phyloP scores from a whole-genome alignment of 208 protist genomes.

The Trypanosoma congolense region DNA sequence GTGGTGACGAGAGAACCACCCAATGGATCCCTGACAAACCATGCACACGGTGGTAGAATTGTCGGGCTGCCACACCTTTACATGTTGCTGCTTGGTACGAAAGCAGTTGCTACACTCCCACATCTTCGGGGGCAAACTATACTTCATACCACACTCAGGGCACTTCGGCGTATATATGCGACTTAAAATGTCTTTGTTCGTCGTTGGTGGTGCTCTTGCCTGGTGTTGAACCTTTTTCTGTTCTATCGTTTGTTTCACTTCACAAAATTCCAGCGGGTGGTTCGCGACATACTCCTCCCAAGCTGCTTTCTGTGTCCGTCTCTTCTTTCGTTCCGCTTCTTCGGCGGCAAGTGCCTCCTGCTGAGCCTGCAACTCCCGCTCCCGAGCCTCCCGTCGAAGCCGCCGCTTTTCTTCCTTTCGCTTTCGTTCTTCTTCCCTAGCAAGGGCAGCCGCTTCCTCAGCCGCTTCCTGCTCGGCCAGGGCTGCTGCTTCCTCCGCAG shows the following conservation, averaged over 20 bases:
- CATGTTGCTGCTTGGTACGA: constrained; percentile 17
- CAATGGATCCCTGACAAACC: constrained; percentile 56
- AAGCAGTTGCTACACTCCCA: constrained; percentile 79
- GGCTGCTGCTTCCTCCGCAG: constrained; percentile 21
- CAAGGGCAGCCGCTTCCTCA: constrained; percentile 36
- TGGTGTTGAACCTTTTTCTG: constrained; percentile 54
- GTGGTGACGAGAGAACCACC: constrained; percentile 80
- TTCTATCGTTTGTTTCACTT: constrained; percentile 33
- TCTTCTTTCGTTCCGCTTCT: constrained; percentile 27
- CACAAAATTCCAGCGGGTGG: constrained; percentile 67
- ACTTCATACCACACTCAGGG: constrained; percentile 46
- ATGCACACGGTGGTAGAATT: constrained; percentile 44
- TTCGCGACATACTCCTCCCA: constrained; percentile 73
- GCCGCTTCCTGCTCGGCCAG: constrained; percentile 27
- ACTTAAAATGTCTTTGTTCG: constrained; percentile 35
- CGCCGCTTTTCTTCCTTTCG: constrained; percentile 36
- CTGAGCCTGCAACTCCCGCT: constrained; percentile 57
- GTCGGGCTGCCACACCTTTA: constrained; percentile 86
- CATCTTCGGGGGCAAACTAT: constrained; percentile 44
- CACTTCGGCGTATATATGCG: constrained; percentile 76
- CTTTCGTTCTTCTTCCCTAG: constrained; percentile 24
- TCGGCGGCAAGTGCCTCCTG: constrained; percentile 51
- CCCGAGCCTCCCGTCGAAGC: constrained; percentile 49
- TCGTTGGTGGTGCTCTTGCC: constrained; percentile 49
- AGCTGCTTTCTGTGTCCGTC: constrained; percentile 52